Evolutionary conservation across 1,284 basidiomycete genomes (phyloP), one percentile per base, ranked within the genome.

Genomic region (Chalciporus sp.): DNA sequence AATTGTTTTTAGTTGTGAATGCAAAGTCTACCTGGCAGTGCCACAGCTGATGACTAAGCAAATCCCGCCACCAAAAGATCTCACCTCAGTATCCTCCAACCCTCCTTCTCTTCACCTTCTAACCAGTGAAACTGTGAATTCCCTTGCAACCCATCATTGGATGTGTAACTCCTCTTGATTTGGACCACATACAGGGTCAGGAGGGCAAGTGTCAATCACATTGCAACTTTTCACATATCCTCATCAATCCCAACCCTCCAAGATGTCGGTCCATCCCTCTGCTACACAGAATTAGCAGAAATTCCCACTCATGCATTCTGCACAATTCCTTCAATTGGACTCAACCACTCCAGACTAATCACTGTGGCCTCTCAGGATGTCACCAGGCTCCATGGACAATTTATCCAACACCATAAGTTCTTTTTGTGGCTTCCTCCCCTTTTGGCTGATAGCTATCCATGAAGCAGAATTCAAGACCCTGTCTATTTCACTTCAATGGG

Each of bases 391-490:
- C 84, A 87, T 60, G 80, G 77, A 0, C 71, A 75, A 2, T 86
- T 86, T 60, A 82, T 83, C 55, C 69, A 76, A 4, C 85, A 86
- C 58, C 82, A 85, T 84, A 51, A 55, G 8, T 69, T 42, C 31
- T 47, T 33, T 19, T 8, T 11, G 12, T 11, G 8, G 3, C 4
- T 9, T 14, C 6, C 31, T 33, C 16, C 11, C 12, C 2, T 6
- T 14, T 14, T 29, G 20, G 12, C 43, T 14, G 20, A 35, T 27
- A 17, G 43, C 39, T 14, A 20, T 10, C 17, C 17, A 57, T 19
- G n/a, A 57, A 83, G 83, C 81, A 54, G 73, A 72, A 42, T 60
- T 82, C 35, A 66, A 70, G 4, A 74, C 74, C 0, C 64, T 82
- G 11, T 72, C 76, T 0, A 85, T 84, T 61, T 76, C 77, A 14